These are phyloP conservation scores for Diplodia mutila DNA, from an alignment of 2,329 filamentous ascomycete genomes.

Conservation along the genomic window DNA sequence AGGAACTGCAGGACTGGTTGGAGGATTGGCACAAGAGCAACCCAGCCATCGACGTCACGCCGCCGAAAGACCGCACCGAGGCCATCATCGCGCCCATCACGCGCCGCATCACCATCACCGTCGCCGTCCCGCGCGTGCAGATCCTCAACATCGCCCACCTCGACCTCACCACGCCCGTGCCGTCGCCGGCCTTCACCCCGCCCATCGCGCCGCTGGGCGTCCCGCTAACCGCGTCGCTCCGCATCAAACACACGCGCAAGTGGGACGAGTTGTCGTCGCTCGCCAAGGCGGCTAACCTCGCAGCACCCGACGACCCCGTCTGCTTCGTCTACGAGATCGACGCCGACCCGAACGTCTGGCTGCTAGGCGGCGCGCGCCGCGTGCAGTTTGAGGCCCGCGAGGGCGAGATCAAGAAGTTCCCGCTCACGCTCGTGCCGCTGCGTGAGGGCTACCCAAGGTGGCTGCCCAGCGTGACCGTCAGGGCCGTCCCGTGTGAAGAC, in stretches of 20 bases:
- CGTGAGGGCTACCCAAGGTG: constrained; percentile 64
- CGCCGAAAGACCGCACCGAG: constrained; percentile 33
- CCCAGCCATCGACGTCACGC: constrained; percentile 33
- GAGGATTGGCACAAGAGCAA: constrained; percentile 58
- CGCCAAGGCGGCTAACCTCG: constrained; percentile 35
- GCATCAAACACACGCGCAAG: constrained; percentile 58
- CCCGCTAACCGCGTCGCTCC: constrained; percentile 65
- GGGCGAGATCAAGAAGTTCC: constrained; percentile 58
- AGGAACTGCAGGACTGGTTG: constrained; percentile 56
- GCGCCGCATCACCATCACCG: constrained; percentile 79
- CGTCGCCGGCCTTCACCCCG: constrained; percentile 33
- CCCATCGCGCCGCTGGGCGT: constrained; percentile 64
- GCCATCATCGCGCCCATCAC: constrained; percentile 35
- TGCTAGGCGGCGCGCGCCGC: constrained; percentile 79
- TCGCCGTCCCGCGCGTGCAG: constrained; percentile 82
- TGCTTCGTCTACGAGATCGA: constrained; percentile 85
- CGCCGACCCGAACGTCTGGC: constrained; percentile 75
- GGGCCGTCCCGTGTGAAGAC: background rate
- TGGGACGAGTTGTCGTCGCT: constrained; percentile 49
- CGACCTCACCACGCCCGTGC: constrained; percentile 49
- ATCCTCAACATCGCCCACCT: constrained; percentile 81
- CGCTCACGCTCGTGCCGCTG: constrained; percentile 78
- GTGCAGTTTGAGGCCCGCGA: constrained; percentile 69
- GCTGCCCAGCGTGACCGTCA: constrained; percentile 52
- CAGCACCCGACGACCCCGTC: constrained; percentile 52